phyloP scores from a whole-genome alignment of 139 green algal species.

The Chlamydomonas incerta region DNA sequence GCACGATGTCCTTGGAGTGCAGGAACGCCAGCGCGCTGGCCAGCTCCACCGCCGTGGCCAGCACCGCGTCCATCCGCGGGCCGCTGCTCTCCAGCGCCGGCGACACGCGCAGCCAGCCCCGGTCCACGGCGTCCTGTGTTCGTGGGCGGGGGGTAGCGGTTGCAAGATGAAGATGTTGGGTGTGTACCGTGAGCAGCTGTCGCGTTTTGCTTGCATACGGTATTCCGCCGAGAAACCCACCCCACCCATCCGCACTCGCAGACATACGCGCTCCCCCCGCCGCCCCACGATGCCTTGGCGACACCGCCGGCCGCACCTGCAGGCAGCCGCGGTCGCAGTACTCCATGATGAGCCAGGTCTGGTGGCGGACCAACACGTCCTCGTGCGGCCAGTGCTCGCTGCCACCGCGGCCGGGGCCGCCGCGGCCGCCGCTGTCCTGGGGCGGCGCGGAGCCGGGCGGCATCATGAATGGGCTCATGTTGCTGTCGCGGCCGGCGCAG shows the following conservation, averaged over 20 bases:
- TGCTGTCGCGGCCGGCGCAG: slow-evolving; percentile 1
- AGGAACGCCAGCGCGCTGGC: slow-evolving; percentile 58
- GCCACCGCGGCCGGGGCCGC: background rate
- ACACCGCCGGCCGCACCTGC: slow-evolving; percentile 42
- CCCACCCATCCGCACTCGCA: no score
- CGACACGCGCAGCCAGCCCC: slow-evolving; percentile 33
- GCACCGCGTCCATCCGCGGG: slow-evolving; percentile 35
- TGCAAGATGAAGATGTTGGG: no score
- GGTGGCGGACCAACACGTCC: slow-evolving; percentile 2
- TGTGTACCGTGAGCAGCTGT: no score
- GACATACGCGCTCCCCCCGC: no score
- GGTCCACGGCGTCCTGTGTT: slow-evolving; percentile 43
- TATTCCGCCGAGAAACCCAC: no score
- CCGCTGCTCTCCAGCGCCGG: background rate
- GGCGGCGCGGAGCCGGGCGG: slow-evolving; percentile 16
- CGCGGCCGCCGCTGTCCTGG: background rate
- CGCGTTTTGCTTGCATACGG: no score
- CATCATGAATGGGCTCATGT: slow-evolving; percentile 32
- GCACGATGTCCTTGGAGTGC: slow-evolving; percentile 72
- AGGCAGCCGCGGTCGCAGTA: slow-evolving; percentile 38
- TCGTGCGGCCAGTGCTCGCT: slow-evolving; percentile 4
- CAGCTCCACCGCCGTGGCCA: slow-evolving; percentile 45
- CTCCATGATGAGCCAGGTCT: slow-evolving; percentile 47
- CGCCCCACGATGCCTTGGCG: no score
- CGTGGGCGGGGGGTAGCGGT: no score